These are phyloP conservation scores for Chlamydomonas incerta DNA, from an alignment of 139 green algal species.

Conservation along the genomic window DNA sequence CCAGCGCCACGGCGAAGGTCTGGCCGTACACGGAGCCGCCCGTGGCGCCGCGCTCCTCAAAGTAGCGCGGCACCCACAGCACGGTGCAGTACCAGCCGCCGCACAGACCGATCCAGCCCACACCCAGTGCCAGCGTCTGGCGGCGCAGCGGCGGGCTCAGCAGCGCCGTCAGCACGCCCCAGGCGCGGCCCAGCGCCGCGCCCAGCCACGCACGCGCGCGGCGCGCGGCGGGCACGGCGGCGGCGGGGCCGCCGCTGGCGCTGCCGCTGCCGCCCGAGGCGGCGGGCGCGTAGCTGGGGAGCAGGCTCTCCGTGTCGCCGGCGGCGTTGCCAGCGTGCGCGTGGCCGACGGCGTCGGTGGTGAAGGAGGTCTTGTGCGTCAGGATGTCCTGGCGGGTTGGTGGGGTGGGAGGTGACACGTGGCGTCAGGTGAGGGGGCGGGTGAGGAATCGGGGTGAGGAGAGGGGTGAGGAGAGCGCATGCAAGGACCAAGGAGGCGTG, in stretches of 20 bases:
- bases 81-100: conserved; percentile 58
- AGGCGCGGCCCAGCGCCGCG: too few relatives aligned
- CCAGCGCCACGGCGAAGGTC: conserved; percentile 59
- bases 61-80: conserved; percentile 59
- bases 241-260: too few relatives aligned
- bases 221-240: too few relatives aligned
- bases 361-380: background rate
- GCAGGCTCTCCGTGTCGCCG: background rate
- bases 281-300: background rate
- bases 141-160: conserved; percentile 27
- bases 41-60: conserved; percentile 43
- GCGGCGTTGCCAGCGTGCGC: background rate
- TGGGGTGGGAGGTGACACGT: background rate
- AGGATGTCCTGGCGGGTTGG: background rate
- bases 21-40: conserved; percentile 57
- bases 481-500: too few relatives aligned
- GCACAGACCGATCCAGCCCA: conserved; percentile 57
- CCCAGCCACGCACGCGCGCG: background rate
- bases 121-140: conserved; percentile 48
- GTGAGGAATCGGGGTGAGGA: too few relatives aligned
- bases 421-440: too few relatives aligned
- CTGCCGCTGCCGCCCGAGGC: background rate
- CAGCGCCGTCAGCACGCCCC: conserved; percentile 11
- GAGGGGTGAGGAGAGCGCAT: too few relatives aligned
- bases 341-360: conserved; percentile 1